Evolutionary conservation across 208 protist species (phyloP).

Genomic region (Trypanosoma rangeli): DNA sequence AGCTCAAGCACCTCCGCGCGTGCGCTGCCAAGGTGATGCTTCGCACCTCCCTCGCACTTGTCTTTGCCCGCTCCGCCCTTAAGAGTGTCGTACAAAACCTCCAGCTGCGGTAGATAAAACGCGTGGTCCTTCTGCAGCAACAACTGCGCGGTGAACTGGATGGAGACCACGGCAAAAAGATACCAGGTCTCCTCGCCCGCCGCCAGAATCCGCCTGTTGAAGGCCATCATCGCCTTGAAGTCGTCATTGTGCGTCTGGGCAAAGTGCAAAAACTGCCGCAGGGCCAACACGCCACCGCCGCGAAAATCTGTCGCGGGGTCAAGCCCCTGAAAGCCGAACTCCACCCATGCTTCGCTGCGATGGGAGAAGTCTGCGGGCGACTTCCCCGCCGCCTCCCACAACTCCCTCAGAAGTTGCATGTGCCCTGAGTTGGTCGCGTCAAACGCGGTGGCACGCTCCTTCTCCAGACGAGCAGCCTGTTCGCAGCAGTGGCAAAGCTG

Average conservation of each 20-base stretch:
- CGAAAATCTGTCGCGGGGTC: slow-evolving; percentile 90
- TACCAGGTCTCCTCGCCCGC: slow-evolving; percentile 67
- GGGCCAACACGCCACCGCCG: slow-evolving; percentile 74
- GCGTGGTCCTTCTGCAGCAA: slow-evolving; percentile 55
- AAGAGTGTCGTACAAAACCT: slow-evolving; percentile 74
- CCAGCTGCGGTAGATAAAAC: slow-evolving; percentile 58
- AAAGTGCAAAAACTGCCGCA: slow-evolving; percentile 84
- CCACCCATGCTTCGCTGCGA: slow-evolving; percentile 53
- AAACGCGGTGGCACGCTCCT: slow-evolving; percentile 63
- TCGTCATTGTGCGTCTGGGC: slow-evolving; percentile 54
- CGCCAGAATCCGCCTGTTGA: slow-evolving; percentile 51
- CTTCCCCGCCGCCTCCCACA: slow-evolving; percentile 60
- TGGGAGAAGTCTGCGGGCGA: slow-evolving; percentile 37
- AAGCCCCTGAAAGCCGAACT: slow-evolving; percentile 87
- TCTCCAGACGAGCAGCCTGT: slow-evolving; percentile 46
- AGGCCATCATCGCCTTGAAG: slow-evolving; percentile 72
- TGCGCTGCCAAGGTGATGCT: background rate
- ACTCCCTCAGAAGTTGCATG: slow-evolving; percentile 61
- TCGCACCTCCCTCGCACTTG: background rate
- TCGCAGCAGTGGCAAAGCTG: slow-evolving; percentile 50
- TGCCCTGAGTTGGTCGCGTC: slow-evolving; percentile 55
- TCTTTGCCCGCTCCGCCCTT: slow-evolving; percentile 11
- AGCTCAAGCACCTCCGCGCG: slow-evolving; percentile 5
- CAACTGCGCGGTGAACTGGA: slow-evolving; percentile 81
- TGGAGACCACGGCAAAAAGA: slow-evolving; percentile 80